Conservation (phyloP, 805 yeast species). For the Candida odintsovae region DNA sequence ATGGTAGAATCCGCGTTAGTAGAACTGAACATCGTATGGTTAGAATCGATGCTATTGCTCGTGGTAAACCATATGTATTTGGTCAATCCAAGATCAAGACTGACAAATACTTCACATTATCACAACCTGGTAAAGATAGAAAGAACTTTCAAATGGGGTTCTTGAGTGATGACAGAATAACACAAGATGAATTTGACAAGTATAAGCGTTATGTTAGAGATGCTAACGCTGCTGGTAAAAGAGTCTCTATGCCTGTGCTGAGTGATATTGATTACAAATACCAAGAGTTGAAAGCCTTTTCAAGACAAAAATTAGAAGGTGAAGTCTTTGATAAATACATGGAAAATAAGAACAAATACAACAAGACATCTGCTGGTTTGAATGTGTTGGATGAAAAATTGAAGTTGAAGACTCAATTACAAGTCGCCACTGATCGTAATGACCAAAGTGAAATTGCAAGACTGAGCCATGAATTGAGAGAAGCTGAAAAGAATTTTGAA, state of each 20-base stretch:
- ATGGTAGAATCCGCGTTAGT: slow-evolving; percentile 75
- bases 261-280: slow-evolving; percentile 62
- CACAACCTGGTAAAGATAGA: slow-evolving; percentile 74
- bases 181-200: slow-evolving; percentile 65
- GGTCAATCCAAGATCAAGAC: slow-evolving; percentile 38
- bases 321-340: slow-evolving; percentile 76
- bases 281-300: slow-evolving; percentile 55
- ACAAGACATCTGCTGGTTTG: slow-evolving; percentile 52
- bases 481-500: slow-evolving; percentile 37
- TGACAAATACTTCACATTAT: slow-evolving; percentile 58
- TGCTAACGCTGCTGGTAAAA: slow-evolving; percentile 33
- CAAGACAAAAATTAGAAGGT: slow-evolving; percentile 61
- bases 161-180: slow-evolving; percentile 72
- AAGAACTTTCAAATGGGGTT: slow-evolving; percentile 72
- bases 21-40: slow-evolving; percentile 77
- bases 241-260: slow-evolving; percentile 48
- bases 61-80: slow-evolving; percentile 45
- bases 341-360: slow-evolving; percentile 58
- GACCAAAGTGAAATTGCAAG: slow-evolving; percentile 39
- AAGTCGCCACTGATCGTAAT: slow-evolving; percentile 55
- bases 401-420: slow-evolving; percentile 64
- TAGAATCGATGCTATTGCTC: slow-evolving; percentile 60
- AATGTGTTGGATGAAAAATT: slow-evolving; percentile 76
- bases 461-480: slow-evolving; percentile 15
- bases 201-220: slow-evolving; percentile 58